Evolutionary conservation across 2,329 filamentous ascomycete genomes (phyloP).

Genomic region (Epichloe hybrida): DNA sequence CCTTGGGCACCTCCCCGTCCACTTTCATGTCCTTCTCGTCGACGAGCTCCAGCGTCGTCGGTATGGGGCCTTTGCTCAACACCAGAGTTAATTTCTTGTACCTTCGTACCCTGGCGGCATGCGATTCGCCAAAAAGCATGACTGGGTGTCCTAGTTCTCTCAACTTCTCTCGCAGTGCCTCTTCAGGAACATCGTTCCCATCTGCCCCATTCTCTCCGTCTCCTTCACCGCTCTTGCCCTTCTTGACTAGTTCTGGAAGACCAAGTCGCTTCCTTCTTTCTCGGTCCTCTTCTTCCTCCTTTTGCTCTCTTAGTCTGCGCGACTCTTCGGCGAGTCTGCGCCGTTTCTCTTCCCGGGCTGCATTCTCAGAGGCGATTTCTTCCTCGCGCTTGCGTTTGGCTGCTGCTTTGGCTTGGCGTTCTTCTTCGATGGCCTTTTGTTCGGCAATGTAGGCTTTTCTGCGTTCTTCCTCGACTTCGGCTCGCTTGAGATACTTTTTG

Average conservation of each 20-base stretch:
- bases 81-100: conserved; percentile 53
- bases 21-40: conserved; percentile 86
- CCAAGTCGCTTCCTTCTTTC: conserved; percentile 63
- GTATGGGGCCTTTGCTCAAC: conserved; percentile 65
- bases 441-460: conserved; percentile 69
- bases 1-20: conserved; percentile 44
- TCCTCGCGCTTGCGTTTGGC: conserved; percentile 86
- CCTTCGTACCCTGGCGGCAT: conserved; percentile 53
- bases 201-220: conserved; percentile 29
- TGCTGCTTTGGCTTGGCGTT: conserved; percentile 53
- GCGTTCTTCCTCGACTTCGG: conserved; percentile 74
- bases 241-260: conserved; percentile 53
- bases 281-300: conserved; percentile 60
- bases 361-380: conserved; percentile 59
- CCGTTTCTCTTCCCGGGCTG: conserved; percentile 67
- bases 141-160: conserved; percentile 60
- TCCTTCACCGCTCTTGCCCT: conserved; percentile 24
- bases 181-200: conserved; percentile 54
- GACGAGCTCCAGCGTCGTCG: conserved; percentile 68
- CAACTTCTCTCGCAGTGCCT: conserved; percentile 54
- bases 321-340: conserved; percentile 71
- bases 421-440: conserved; percentile 59
- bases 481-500: conserved; percentile 74
- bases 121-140: conserved; percentile 68
- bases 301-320: conserved; percentile 51